phyloP scores from a whole-genome alignment of 257 asterid genomes.

The Scutellaria barbata region DNA sequence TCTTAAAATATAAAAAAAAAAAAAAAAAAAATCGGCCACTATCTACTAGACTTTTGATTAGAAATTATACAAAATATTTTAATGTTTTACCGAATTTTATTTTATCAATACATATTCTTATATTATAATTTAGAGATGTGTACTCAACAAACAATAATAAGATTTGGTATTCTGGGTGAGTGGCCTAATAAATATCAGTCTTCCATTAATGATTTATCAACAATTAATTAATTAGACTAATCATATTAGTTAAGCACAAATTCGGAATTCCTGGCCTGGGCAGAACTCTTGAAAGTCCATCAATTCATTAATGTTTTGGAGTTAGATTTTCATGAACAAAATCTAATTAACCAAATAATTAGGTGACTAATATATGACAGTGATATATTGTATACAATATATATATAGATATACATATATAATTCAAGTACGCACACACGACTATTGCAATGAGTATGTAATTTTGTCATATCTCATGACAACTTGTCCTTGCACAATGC shows the following conservation, averaged over 20 bases:
- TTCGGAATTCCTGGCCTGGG: too few species aligned
- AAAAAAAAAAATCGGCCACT: too few species aligned
- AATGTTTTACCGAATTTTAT: too few species aligned
- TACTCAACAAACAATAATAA: too few species aligned
- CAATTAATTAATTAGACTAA: slow-evolving; percentile 20
- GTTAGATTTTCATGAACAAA: slow-evolving; percentile 7
- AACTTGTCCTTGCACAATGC: neutral
- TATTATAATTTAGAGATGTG: too few species aligned
- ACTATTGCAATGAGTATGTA: neutral
- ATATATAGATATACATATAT: too few species aligned
- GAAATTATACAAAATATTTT: too few species aligned
- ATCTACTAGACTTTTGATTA: too few species aligned
- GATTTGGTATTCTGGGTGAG: neutral
- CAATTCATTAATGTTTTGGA: neutral
- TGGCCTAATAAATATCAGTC: neutral
- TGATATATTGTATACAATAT: neutral
- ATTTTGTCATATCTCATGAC: slow-evolving; percentile 31
- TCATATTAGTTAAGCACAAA: neutral
- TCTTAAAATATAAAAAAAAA: too few species aligned
- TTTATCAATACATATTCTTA: too few species aligned
- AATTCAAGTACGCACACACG: neutral
- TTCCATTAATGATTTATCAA: neutral
- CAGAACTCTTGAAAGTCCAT: too few species aligned
- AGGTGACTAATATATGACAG: neutral
- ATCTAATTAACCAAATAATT: slow-evolving; percentile 8